Evolutionary conservation across 2,329 filamentous ascomycete species (phyloP).

Genomic region (Cordyceps cateniannulata): DNA sequence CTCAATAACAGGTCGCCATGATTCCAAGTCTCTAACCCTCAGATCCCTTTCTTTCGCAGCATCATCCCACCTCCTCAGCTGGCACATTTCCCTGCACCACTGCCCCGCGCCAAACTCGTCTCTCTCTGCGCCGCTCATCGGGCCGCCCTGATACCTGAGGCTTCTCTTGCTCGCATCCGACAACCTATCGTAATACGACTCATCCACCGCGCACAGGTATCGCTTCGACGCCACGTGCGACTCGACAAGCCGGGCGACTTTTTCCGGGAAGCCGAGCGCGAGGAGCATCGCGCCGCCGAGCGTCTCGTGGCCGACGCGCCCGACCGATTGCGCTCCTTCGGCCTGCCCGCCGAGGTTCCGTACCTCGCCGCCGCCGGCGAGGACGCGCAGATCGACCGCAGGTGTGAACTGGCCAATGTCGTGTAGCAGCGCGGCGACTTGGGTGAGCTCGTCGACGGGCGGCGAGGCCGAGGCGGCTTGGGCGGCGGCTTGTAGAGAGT

Average conservation of each 20-base stretch:
- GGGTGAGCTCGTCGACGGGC: conserved; percentile 17
- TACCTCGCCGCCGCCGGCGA: conserved; percentile 11
- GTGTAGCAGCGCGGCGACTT: conserved; percentile 18
- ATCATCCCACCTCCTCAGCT: conserved; percentile 16
- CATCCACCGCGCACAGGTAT: conserved; percentile 17
- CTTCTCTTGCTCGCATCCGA: conserved; percentile 18
- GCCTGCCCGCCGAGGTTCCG: conserved; percentile 14
- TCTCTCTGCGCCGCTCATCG: conserved; percentile 13
- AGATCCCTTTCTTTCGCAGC: conserved; percentile 15
- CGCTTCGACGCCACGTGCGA: conserved; percentile 18
- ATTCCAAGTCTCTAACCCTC: not conserved
- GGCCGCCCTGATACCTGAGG: conserved; percentile 15
- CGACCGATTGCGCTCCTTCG: conserved; percentile 9
- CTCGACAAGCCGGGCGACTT: conserved; percentile 16
- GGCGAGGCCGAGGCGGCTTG: conserved; percentile 14
- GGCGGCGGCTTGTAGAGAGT: conserved; percentile 15
- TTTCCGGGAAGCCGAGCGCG: conserved; percentile 15
- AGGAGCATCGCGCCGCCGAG: conserved; percentile 14
- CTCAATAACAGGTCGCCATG: conserved; percentile 8
- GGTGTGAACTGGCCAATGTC: conserved; percentile 18
- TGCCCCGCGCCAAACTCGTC: conserved; percentile 8
- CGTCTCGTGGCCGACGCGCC: conserved; percentile 16
- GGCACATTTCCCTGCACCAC: conserved; percentile 17
- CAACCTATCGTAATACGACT: conserved; percentile 13
- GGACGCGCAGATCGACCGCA: conserved; percentile 10